These are phyloP conservation scores for Penicillium sp. DNA, from an alignment of 2,329 filamentous ascomycete species.

Conservation along the genomic window DNA sequence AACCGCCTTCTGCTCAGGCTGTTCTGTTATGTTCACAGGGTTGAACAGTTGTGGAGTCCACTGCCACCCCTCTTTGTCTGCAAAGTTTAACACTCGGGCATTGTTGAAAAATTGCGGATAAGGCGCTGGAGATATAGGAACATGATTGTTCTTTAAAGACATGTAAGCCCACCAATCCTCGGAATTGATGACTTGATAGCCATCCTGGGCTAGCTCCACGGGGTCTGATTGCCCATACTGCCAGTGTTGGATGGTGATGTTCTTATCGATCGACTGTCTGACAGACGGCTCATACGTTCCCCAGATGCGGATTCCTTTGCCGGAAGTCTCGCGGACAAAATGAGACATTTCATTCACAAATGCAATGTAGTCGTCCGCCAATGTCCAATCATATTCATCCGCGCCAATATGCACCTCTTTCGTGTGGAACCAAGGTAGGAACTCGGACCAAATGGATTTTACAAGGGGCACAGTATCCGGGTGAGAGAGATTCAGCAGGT, in stretches of 20 bases:
- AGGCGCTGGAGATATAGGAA: constrained; percentile 53
- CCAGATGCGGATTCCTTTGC: constrained; percentile 59
- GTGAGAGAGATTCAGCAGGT: constrained; percentile 60
- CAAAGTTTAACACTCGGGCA: constrained; percentile 55
- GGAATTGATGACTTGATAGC: constrained; percentile 58
- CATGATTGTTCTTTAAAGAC: constrained; percentile 59
- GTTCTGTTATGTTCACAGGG: constrained; percentile 52
- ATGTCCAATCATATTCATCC: constrained; percentile 56
- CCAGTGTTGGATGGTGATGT: constrained; percentile 61
- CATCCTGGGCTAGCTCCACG: constrained; percentile 49
- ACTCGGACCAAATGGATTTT: constrained; percentile 59
- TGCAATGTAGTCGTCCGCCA: constrained; percentile 54
- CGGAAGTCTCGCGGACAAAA: constrained; percentile 48
- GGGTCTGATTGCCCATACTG: constrained; percentile 59
- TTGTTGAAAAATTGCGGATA: constrained; percentile 55
- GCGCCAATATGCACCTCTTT: constrained; percentile 62
- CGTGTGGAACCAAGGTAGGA: constrained; percentile 60
- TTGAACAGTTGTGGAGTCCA: constrained; percentile 59
- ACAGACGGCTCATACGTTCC: constrained; percentile 56
- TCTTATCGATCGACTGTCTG: constrained; percentile 46
- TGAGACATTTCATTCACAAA: constrained; percentile 58
- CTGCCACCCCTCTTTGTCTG: constrained; percentile 47
- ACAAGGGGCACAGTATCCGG: constrained; percentile 59
- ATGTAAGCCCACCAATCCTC: constrained; percentile 61
- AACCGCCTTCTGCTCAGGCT: constrained; percentile 49